A percentile compares a stretch with the other conserved stretches of the same genome.
These are phyloP conservation scores for Lupinus albus DNA, from an alignment of 306 rosid species.

Conservation along the genomic window DNA sequence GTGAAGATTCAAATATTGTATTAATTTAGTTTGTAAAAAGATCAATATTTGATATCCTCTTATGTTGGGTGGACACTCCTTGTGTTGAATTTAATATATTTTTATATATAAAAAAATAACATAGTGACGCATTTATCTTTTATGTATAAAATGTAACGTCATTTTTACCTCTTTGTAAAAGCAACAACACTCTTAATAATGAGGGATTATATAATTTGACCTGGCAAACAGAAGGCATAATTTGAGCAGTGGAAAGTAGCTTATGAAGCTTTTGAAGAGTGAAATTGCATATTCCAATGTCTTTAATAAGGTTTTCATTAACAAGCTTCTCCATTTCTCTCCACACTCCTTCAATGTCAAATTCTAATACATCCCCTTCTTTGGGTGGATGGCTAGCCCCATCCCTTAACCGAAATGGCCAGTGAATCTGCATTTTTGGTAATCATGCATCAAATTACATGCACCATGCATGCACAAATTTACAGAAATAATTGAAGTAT, in stretches of 20 bases:
- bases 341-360: slow-evolving; percentile 65
- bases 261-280: slow-evolving; percentile 50
- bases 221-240: slow-evolving; percentile 54
- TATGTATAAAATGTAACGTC: too few relatives aligned
- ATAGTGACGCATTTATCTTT: too few relatives aligned
- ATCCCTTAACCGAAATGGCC: slow-evolving; percentile 57
- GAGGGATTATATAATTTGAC: slow-evolving; percentile 23
- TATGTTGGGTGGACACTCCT: too few relatives aligned
- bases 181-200: too few relatives aligned
- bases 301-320: slow-evolving; percentile 48
- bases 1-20: too few relatives aligned
- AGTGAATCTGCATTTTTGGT: slow-evolving; percentile 49
- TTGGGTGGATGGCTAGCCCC: slow-evolving; percentile 56
- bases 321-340: slow-evolving; percentile 67
- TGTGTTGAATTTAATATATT: too few relatives aligned
- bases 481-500: neutral
- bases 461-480: neutral
- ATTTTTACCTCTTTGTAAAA: too few relatives aligned
- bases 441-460: slow-evolving; percentile 24
- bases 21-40: too few relatives aligned
- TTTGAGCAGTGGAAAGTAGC: slow-evolving; percentile 46
- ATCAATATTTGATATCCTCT: too few relatives aligned
- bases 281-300: slow-evolving; percentile 63
- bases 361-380: slow-evolving; percentile 50
- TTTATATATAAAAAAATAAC: too few relatives aligned